Evolutionary conservation across 768 basidiomycete genomes (phyloP), one percentile per base, ranked within the genome.

Genomic region (Suillus discolor): DNA sequence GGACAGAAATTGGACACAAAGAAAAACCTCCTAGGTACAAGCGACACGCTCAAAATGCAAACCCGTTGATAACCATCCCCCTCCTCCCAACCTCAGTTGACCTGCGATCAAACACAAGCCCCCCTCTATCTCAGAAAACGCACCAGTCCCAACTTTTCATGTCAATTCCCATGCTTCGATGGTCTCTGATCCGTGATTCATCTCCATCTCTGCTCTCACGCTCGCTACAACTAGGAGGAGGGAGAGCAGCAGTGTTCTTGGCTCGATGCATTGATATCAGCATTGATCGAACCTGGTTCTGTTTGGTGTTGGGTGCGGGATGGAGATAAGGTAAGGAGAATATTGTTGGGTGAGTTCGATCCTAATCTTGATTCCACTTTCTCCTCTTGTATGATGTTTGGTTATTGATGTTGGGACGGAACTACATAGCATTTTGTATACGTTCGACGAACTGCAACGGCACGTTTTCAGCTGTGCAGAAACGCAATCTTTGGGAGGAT

Each of bases 241-340:
- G 28, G 28, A 31, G 28, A 31, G 28, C 28, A 31, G 28, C 28
- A 31, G 28, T 31, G 28, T 31, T 31, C 28, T 31, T 31, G 3
- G 28, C 28, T 89, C 23, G 78, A 81, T 15, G 77, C 81, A 0
- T 71, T 91, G 15, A 77, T 92, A 63, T 78, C 79, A 25, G 83
- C 84, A 12, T 72, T 93, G 5, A 80, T 79, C 0, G 73, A 77
- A 6, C 90, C 91, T 9, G 68, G 68, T 89, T 25, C 89, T 91
- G 12, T 81, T 85, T 63, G 92, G 91, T 0, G 81, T 79, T 6
- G 89, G 92, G 71, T 91, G 91, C 20, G 90, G 92, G 66, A 77
- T 79, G 51, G 28, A 31, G 79, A 79, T 23, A 85, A 78, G 11
- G 71, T 72, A 2, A 87, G 12, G 89, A 63, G 87, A 90, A 89